phyloP scores from a whole-genome alignment of 306 rosid species.

The Crataegus laevigata region DNA sequence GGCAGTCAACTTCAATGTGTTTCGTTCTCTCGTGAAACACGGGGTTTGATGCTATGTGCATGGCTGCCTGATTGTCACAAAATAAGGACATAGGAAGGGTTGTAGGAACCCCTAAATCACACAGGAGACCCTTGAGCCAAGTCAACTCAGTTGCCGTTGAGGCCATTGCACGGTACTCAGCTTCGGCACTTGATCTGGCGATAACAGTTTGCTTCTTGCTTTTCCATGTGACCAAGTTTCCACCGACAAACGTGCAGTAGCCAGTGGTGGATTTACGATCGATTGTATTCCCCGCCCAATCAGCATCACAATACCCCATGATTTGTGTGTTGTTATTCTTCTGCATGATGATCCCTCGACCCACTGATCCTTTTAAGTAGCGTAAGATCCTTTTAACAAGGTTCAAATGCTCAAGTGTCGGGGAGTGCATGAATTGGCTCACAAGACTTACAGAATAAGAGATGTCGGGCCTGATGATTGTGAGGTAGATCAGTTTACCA shows the following conservation, averaged over 20 bases:
- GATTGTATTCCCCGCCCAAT: neutral
- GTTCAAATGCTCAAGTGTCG: neutral
- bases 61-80: neutral
- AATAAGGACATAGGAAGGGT: neutral
- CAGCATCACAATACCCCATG: neutral
- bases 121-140: neutral
- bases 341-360: neutral
- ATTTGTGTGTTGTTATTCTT: neutral
- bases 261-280: neutral
- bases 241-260: neutral
- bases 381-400: neutral
- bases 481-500: neutral
- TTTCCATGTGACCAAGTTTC: neutral
- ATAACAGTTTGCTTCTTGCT: neutral
- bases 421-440: neutral
- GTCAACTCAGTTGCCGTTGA: neutral
- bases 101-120: neutral
- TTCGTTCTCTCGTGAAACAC: too few species aligned
- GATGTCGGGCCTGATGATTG: neutral
- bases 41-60: too few species aligned
- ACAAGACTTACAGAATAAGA: neutral
- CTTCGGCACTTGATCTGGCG: neutral
- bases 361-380: neutral
- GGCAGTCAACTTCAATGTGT: too few species aligned
- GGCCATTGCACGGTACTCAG: neutral